Percentiles rank a stretch among this genome's conserved stretches.
phyloP scores from a whole-genome alignment of 768 basidiomycete genomes.

The Kondoa subrosea region DNA sequence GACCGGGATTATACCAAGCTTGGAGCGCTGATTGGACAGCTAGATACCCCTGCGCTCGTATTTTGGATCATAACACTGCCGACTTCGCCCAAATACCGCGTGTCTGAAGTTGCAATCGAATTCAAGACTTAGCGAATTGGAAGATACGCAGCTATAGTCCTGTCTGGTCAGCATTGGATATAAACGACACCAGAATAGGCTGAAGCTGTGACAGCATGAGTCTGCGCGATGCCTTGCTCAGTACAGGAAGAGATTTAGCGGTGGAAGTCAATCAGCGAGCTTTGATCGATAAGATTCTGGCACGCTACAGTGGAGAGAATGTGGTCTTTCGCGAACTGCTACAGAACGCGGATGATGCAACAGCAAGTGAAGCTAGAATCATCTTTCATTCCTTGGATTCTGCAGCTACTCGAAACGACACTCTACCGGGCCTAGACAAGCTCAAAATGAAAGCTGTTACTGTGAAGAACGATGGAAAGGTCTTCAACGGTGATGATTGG shows the following conservation, averaged over 20 bases:
- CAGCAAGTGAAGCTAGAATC: constrained; percentile 35
- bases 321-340: constrained; percentile 63
- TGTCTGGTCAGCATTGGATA: too few relatives aligned
- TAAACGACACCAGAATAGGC: too few relatives aligned
- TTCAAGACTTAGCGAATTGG: too few relatives aligned
- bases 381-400: constrained; percentile 8
- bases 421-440: constrained; percentile 32
- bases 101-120: too few relatives aligned
- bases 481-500: constrained; percentile 45
- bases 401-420: constrained; percentile 7
- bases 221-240: neutral
- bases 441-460: constrained; percentile 48
- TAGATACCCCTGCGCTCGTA: too few relatives aligned
- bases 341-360: constrained; percentile 91
- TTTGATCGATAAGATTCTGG: constrained; percentile 90
- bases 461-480: constrained; percentile 69
- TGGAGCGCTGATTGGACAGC: too few relatives aligned
- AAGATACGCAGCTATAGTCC: too few relatives aligned
- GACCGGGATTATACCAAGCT: too few relatives aligned
- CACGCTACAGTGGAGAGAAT: constrained; percentile 52
- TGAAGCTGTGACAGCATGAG: neutral
- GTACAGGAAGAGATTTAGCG: constrained; percentile 24
- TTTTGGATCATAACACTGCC: too few relatives aligned
- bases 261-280: constrained; percentile 86
- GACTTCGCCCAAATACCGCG: too few relatives aligned